Evolutionary conservation across 768 basidiomycete species (phyloP).

Genomic region (Rhodotorula diobovata): DNA sequence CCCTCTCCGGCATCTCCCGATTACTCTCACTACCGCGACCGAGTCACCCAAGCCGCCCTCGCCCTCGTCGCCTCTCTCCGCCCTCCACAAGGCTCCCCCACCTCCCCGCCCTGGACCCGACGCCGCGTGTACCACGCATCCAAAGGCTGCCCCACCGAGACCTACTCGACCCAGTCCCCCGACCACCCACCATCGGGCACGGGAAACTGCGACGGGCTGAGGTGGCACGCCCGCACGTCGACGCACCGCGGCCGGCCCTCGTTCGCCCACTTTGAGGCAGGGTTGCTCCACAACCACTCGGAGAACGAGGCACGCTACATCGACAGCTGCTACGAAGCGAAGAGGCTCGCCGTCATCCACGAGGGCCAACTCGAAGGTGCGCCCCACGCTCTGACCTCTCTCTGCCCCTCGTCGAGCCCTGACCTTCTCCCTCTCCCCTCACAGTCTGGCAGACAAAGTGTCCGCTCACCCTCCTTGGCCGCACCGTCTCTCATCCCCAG

Average conservation of each 20-base stretch:
- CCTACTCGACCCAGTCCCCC: neutral
- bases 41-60: neutral
- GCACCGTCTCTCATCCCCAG: too few relatives aligned
- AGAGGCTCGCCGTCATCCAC: slow-evolving; percentile 42
- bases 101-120: neutral
- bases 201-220: neutral
- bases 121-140: neutral
- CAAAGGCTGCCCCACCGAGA: neutral
- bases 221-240: slow-evolving; percentile 24
- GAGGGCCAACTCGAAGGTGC: slow-evolving; percentile 43
- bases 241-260: neutral
- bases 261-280: slow-evolving; percentile 21
- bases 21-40: neutral
- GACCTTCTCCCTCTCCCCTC: neutral
- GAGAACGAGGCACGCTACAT: slow-evolving; percentile 47
- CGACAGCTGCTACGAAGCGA: slow-evolving; percentile 41
- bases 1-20: too few relatives aligned
- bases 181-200: neutral
- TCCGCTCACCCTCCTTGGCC: neutral
- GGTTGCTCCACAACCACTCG: slow-evolving; percentile 31
- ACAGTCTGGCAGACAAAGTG: slow-evolving; percentile 29
- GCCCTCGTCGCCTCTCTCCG: neutral
- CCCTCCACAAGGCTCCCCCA: neutral
- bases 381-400: neutral
- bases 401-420: too few relatives aligned